phyloP scores from a whole-genome alignment of 305 asterid genomes.

The Striga hermonthica region DNA sequence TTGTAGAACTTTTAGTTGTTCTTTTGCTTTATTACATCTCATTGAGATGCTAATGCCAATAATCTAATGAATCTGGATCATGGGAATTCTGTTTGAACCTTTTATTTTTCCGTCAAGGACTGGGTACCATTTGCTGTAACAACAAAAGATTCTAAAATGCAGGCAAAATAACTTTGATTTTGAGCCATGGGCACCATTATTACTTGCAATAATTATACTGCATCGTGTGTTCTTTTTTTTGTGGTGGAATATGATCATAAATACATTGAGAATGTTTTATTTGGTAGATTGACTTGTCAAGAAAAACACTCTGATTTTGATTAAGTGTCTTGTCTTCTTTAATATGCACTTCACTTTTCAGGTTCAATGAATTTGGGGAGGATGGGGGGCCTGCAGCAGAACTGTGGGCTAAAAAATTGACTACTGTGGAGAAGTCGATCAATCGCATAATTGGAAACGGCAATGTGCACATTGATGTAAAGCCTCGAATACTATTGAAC shows the following conservation, averaged over 20 bases:
- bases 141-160: background rate
- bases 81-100: background rate
- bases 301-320: background rate
- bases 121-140: background rate
- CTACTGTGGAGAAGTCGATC: conserved; percentile 37
- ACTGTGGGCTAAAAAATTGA: conserved; percentile 60
- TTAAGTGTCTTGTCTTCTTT: background rate
- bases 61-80: background rate
- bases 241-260: background rate
- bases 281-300: background rate
- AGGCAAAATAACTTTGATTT: background rate
- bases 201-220: background rate
- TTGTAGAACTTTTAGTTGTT: background rate
- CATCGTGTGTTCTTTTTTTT: background rate
- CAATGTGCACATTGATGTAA: conserved; percentile 50
- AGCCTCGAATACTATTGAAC: background rate
- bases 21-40: background rate
- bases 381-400: conserved; percentile 76
- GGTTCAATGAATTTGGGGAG: conserved; percentile 75
- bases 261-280: background rate
- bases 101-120: background rate
- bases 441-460: conserved; percentile 46
- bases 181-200: background rate
- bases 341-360: conserved; percentile 23
- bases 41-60: background rate